These are phyloP conservation scores for Suaeda aralocaspica DNA, from an alignment of 148 eudicot species.

Conservation along the genomic window DNA sequence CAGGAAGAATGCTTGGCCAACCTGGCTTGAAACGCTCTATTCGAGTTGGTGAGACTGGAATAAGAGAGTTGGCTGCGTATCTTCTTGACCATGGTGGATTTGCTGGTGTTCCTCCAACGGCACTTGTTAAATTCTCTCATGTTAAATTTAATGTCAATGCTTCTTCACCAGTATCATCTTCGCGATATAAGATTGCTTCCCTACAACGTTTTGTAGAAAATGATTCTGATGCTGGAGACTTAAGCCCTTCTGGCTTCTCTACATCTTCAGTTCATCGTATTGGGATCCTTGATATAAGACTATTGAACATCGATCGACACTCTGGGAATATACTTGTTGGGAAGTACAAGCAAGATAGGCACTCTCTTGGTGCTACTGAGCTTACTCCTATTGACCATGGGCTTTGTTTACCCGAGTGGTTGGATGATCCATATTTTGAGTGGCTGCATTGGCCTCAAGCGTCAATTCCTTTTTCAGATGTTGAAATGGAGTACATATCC, in stretches of 20 bases:
- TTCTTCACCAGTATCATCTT: slow-evolving; percentile 27
- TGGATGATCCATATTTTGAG: slow-evolving; percentile 94
- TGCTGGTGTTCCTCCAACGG: slow-evolving; percentile 89
- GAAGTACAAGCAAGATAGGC: slow-evolving; percentile 35
- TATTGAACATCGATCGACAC: slow-evolving; percentile 87
- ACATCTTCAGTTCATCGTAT: slow-evolving; percentile 71
- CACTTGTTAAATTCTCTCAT: slow-evolving; percentile 70
- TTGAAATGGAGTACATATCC: slow-evolving; percentile 65
- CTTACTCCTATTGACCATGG: slow-evolving; percentile 95
- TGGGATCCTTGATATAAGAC: slow-evolving; percentile 77
- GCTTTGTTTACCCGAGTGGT: slow-evolving; percentile 82
- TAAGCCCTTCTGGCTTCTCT: slow-evolving; percentile 84
- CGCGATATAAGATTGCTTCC: slow-evolving; percentile 66
- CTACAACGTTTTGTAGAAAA: slow-evolving; percentile 69
- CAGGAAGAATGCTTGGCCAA: slow-evolving; percentile 67
- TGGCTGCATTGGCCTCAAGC: slow-evolving; percentile 99
- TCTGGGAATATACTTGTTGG: slow-evolving; percentile 82
- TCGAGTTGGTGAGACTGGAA: slow-evolving; percentile 74
- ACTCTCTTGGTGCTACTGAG: slow-evolving; percentile 43
- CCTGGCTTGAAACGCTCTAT: slow-evolving; percentile 70
- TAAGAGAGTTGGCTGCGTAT: slow-evolving; percentile 86
- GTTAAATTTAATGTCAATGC: slow-evolving; percentile 43
- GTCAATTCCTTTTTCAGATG: slow-evolving; percentile 71
- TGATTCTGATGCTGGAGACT: slow-evolving; percentile 81
- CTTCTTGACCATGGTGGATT: slow-evolving; percentile 87